A percentile compares a stretch with the other conserved stretches of the same genome.
phyloP scores from a whole-genome alignment of 2,329 filamentous ascomycete genomes.

The Aureobasidium namibiae region DNA sequence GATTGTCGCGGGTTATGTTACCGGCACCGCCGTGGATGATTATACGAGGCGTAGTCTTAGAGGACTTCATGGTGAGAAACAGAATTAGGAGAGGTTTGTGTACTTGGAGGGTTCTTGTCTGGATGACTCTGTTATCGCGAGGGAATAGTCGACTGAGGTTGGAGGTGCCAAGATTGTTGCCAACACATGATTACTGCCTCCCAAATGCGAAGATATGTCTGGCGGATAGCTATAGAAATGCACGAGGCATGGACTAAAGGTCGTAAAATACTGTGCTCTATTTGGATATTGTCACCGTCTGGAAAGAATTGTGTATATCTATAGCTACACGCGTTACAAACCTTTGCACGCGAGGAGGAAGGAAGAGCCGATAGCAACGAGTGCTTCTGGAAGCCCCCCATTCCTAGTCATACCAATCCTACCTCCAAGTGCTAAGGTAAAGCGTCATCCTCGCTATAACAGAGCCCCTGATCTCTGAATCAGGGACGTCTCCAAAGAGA shows the following conservation, averaged over 20 bases:
- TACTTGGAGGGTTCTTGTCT: too few species aligned
- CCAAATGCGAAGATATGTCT: too few species aligned
- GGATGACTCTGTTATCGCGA: neutral
- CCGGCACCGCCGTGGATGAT: conserved; percentile 43
- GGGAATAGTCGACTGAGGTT: neutral
- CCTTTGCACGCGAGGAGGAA: neutral
- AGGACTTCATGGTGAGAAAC: neutral
- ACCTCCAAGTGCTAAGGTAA: too few species aligned
- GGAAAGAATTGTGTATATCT: too few species aligned
- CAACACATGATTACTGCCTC: too few species aligned
- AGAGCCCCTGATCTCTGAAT: too few species aligned
- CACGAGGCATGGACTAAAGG: too few species aligned
- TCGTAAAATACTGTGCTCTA: too few species aligned
- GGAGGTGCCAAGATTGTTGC: neutral
- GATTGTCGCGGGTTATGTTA: conserved; percentile 35
- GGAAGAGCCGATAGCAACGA: neutral
- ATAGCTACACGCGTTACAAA: neutral
- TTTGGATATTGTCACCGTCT: too few species aligned
- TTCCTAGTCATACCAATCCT: neutral
- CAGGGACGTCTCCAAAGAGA: too few species aligned
- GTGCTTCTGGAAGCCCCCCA: neutral
- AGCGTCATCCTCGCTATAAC: too few species aligned
- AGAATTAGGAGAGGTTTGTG: neutral
- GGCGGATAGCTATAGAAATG: too few species aligned
- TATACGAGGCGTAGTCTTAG: conserved; percentile 30